Evolutionary conservation across 1,139 yeast genomes (phyloP), one percentile per base, ranked within the genome.

Genomic region (Lodderomyces metapsilosis): DNA sequence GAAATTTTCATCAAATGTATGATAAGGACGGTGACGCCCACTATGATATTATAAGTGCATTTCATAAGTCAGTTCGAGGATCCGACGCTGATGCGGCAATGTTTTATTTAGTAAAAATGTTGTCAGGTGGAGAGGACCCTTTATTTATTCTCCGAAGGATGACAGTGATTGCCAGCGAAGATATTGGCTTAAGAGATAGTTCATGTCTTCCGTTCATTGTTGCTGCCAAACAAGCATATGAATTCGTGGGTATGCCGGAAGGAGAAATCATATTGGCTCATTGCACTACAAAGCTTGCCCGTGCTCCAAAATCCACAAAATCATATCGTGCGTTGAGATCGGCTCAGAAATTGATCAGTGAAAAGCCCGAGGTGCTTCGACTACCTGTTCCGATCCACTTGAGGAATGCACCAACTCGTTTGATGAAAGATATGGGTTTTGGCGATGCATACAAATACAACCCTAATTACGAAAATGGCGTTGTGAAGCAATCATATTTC

Each of bases 201-300:
- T 62, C 85, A 0, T 82, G 95, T 52, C 65, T 94, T 34, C 96
- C 98, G 1, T 83, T 92, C 62, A 92, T 95, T 1, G 76, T 87
- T 2, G 82, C 97, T 0, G 80, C 95, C 0, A 88, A 85, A 57
- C 88, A 88, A 39, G 91, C 97, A 0, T 80, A 88, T 4, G 94
- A 88, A 62, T 88, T 86, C 61, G 76, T 92, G n/a, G 99, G 99
- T 0, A 74, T 92, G 77, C 99, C 99, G 0, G 98, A 94, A 57
- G 95, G 95, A 2, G 97, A 92, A 57, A 73, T 88, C 27, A 81
- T 89, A 3, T 65, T 92, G 37, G 98, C 92, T 0, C 98, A 92
- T 53, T 88, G 97, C 60, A 91, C 95, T 1, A 89, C 86, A 24
- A 86, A 89, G 51, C 67, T 92, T 22, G 95, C 98, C 0, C 66